phyloP scores from a whole-genome alignment of 192 early-diverging fungal genomes.

The Coemansia sp. region DNA sequence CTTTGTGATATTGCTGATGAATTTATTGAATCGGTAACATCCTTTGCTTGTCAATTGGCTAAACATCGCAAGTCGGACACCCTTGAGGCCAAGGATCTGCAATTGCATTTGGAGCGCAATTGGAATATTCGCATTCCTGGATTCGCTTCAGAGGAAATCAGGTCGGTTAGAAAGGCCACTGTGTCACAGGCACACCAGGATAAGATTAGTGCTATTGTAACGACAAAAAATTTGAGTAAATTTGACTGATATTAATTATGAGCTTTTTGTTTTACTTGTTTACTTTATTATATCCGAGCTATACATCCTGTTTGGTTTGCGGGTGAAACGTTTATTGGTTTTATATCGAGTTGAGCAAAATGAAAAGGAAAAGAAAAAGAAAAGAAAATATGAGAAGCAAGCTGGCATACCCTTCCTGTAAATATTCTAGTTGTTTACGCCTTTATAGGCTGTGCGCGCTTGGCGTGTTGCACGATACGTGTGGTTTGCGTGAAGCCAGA shows the following conservation, averaged over 20 bases:
- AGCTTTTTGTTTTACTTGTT: not conserved
- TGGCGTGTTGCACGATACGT: too few species aligned
- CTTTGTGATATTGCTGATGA: slow-evolving; percentile 81
- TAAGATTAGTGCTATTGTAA: slow-evolving; percentile 59
- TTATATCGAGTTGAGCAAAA: too few species aligned
- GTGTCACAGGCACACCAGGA: slow-evolving; percentile 63
- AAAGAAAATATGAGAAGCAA: too few species aligned
- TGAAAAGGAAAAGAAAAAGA: too few species aligned
- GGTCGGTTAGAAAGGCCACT: slow-evolving; percentile 65
- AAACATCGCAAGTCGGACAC: slow-evolving; percentile 76
- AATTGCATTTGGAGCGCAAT: slow-evolving; percentile 83
- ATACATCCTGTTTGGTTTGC: too few species aligned
- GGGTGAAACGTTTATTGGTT: too few species aligned
- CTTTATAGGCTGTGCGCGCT: too few species aligned
- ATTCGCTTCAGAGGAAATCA: slow-evolving; percentile 76
- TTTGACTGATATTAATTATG: slow-evolving; percentile 11
- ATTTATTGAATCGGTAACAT: slow-evolving; percentile 81
- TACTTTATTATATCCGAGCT: not conserved
- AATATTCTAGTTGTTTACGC: too few species aligned
- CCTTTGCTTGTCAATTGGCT: slow-evolving; percentile 78
- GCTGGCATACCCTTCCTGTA: too few species aligned
- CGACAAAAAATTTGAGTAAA: slow-evolving; percentile 36
- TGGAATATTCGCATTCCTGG: slow-evolving; percentile 90
- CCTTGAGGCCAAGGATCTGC: slow-evolving; percentile 81
- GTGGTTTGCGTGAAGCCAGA: too few species aligned